Base-by-base conservation (phyloP, 257 asterid species). In the Capsicum baccatum region DNA sequence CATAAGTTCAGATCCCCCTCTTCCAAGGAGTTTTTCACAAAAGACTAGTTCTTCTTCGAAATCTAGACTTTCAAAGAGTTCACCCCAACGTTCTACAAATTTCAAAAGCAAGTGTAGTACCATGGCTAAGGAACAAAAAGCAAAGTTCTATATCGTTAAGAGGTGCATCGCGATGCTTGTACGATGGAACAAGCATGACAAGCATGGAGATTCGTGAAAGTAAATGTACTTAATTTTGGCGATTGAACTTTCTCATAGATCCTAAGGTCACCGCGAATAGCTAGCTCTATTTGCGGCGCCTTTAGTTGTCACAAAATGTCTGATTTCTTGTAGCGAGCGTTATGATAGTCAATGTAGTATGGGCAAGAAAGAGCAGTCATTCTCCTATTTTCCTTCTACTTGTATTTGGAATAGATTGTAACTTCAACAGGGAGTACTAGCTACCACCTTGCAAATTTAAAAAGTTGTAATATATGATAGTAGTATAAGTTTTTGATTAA, bases 181-280 rank as follows among this genome's bases (percentile, higher is more conserved):
- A 26, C 81, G 81, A 76, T 76, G 81, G 81, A 76, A 76, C 81
- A 76, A 76, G 19, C 81, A 76, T 52, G 81, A 76, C 64, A 76
- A 76, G 63, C 81, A 76, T 1, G 9, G 81, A 13, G 81, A 76
- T 76, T 76, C 81, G 3, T 76, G 15, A 74, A 50, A 71, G 37
- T 5, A 42, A 70, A 9, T 69, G 79, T 67, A 67, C 50, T 14
- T 35, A 67, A 67, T 35, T 67, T 35, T 13, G 19, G 39, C n/a
- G 17, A 71, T 6, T 47, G n/a, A 47, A 71, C 80, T 47, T 71
- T 71, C 58, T 71, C 10, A 44, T 0, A 7, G 33, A 69, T 9
- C 55, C 33, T 9, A 62, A 62, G 10, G 19, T 66, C 10, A 67
- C n/a, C 1, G 17, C 13, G 50, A 35, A 67, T 67, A 14, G 50